Conservation (phyloP, 768 basidiomycete species). For the Suillus subaureus region DNA sequence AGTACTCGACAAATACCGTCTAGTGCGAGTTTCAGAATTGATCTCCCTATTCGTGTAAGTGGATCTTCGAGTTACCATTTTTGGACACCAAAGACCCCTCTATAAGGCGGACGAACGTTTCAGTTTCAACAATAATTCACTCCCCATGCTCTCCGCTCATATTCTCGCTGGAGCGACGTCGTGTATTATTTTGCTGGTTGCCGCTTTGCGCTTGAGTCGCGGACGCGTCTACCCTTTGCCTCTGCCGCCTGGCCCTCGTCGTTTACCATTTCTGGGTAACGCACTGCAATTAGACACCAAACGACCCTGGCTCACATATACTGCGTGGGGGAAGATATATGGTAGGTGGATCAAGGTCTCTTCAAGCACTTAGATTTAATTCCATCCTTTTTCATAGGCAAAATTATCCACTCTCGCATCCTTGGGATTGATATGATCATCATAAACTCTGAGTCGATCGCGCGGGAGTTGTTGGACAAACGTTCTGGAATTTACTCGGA, state of each 20-base stretch:
- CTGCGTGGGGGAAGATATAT: conserved; percentile 5
- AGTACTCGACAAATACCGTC: not conserved
- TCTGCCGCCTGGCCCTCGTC: conserved; percentile 8
- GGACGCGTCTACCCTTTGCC: not conserved
- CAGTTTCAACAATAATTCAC: not conserved
- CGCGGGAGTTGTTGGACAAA: conserved; percentile 9
- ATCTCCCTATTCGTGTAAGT: not conserved
- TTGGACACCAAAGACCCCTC: not conserved
- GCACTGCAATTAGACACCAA: conserved; percentile 2
- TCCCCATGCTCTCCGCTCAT: not conserved
- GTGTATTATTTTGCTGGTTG: not conserved
- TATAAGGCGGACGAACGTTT: not conserved
- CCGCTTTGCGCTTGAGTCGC: not conserved
- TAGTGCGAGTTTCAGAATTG: not conserved
- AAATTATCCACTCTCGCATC: conserved; percentile 3
- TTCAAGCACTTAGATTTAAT: not conserved
- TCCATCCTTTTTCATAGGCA: conserved; percentile 2
- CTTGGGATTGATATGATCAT: conserved; percentile 11
- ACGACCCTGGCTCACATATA: conserved; percentile 11
- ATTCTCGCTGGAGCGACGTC: not conserved
- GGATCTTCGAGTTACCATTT: not conserved
- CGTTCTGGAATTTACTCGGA: conserved; percentile 10
- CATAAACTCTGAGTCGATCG: conserved; percentile 10
- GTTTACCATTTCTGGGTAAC: conserved; percentile 8
- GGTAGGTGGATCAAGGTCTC: not conserved